These are phyloP conservation scores for Boletus pseudo-olivaceus DNA, from an alignment of 768 basidiomycete genomes.

Conservation along the genomic window DNA sequence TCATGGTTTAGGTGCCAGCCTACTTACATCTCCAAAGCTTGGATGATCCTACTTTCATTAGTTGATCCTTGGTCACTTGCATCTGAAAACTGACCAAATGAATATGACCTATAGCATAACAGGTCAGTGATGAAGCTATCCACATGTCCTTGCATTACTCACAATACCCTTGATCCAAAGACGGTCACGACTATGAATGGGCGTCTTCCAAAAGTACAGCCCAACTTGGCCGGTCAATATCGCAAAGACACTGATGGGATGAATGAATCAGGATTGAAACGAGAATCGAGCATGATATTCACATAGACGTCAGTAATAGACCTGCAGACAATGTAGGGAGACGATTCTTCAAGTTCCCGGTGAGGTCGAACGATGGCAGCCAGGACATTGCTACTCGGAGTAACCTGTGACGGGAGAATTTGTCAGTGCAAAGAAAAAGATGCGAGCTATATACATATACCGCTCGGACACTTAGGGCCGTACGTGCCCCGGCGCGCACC, in stretches of 20 bases:
- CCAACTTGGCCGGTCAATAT: constrained; percentile 23
- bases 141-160: background rate
- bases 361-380: background rate
- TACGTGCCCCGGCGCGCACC: background rate
- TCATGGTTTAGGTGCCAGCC: too few species aligned
- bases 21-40: constrained; percentile 18
- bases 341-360: background rate
- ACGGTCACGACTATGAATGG: constrained; percentile 14
- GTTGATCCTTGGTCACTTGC: background rate
- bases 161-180: constrained; percentile 23
- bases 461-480: background rate
- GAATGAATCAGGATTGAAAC: background rate
- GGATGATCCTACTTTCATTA: constrained; percentile 16
- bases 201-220: constrained; percentile 20
- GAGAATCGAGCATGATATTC: background rate
- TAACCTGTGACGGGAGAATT: background rate
- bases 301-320: constrained; percentile 15
- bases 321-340: constrained; percentile 7
- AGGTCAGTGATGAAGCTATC: background rate
- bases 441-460: constrained; percentile 9
- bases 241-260: constrained; percentile 11
- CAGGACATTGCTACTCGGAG: constrained; percentile 1
- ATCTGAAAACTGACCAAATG: constrained; percentile 18
- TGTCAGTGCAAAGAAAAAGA: background rate
- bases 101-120: constrained; percentile 12